These are phyloP conservation scores for Miscanthus lutarioriparius DNA, from an alignment of 176 grass and related monocot genomes.

Conservation along the genomic window DNA sequence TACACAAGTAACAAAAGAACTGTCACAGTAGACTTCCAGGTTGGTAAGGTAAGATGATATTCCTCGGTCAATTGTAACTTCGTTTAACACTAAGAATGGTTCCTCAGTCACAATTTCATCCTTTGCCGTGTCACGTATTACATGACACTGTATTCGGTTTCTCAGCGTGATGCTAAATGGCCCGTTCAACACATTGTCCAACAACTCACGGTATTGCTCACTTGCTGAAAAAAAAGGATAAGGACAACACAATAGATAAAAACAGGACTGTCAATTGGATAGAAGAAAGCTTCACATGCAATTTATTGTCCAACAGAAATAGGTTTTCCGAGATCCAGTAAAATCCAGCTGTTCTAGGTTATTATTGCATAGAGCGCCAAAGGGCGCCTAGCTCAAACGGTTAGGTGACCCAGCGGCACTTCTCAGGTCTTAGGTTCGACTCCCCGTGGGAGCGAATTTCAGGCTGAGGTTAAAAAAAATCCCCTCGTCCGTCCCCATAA, in stretches of 20 bases:
- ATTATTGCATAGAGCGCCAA: background rate
- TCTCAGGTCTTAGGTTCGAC: no score
- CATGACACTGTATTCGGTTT: slow-evolving; percentile 82
- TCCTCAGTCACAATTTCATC: slow-evolving; percentile 81
- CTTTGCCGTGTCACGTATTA: slow-evolving; percentile 85
- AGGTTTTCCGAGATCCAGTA: background rate
- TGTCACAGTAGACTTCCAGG: slow-evolving; percentile 90
- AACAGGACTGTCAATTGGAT: background rate
- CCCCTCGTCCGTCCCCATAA: no score
- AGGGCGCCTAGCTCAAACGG: no score
- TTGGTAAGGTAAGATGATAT: slow-evolving; percentile 98
- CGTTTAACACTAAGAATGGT: slow-evolving; percentile 82
- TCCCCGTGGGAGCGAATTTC: no score
- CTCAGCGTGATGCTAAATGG: slow-evolving; percentile 92
- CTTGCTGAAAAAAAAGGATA: slow-evolving; percentile 63
- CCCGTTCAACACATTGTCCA: slow-evolving; percentile 73
- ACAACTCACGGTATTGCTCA: slow-evolving; percentile 68
- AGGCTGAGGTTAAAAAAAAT: no score
- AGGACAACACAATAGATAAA: slow-evolving; percentile 32
- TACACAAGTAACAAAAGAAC: slow-evolving; percentile 91
- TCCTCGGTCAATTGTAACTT: slow-evolving; percentile 89
- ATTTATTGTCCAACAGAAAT: slow-evolving; percentile 3
- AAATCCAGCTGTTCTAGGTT: background rate
- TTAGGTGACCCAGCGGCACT: no score
- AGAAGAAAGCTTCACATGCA: background rate